These are phyloP conservation scores for Auriscalpium microsporum DNA, from an alignment of 768 basidiomycete genomes.

Conservation along the genomic window DNA sequence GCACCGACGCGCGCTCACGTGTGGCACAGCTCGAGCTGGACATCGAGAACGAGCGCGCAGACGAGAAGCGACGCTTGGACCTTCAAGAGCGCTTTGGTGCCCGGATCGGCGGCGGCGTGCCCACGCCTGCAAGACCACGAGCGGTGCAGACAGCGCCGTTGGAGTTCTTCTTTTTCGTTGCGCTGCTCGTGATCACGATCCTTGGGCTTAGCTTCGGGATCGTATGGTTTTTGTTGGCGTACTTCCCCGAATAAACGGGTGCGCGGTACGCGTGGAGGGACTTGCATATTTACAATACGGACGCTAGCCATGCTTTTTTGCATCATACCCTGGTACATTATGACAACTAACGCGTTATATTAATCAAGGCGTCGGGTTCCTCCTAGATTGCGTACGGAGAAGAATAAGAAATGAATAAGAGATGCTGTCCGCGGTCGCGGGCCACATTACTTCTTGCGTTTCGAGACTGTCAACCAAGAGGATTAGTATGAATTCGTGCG, in stretches of 20 bases:
- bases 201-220: conserved; percentile 9
- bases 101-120: neutral
- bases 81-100: conserved; percentile 1
- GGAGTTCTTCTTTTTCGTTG: conserved; percentile 15
- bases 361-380: neutral
- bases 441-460: conserved; percentile 30
- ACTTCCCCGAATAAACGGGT: neutral
- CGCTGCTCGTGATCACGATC: conserved; percentile 12
- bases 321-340: conserved; percentile 1
- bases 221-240: conserved; percentile 12
- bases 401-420: neutral
- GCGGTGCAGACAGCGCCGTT: conserved; percentile 18
- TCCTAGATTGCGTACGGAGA: neutral
- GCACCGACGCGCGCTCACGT: conserved; percentile 47
- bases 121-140: neutral
- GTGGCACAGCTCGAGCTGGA: conserved; percentile 38
- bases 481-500: neutral
- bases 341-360: neutral
- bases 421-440: neutral
- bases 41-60: conserved; percentile 25
- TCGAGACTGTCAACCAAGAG: conserved; percentile 19
- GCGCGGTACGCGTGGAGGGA: neutral
- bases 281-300: neutral
- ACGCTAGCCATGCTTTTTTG: neutral
- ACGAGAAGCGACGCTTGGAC: conserved; percentile 30